phyloP scores from a whole-genome alignment of 2,329 filamentous ascomycete species.

The Gaeumannomyces tritici region DNA sequence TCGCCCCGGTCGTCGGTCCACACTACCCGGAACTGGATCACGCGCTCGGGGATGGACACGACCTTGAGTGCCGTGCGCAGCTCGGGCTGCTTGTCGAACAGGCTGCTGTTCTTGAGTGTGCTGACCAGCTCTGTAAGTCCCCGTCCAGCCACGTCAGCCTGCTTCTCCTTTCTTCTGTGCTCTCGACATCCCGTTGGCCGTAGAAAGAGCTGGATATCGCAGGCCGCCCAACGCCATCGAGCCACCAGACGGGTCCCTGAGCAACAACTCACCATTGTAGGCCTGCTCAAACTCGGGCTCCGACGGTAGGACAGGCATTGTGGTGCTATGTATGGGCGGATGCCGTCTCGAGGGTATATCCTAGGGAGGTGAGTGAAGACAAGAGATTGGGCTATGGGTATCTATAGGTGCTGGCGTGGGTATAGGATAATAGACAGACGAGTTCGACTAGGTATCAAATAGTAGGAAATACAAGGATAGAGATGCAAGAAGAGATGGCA shows the following conservation, averaged over 20 bases:
- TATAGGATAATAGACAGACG: neutral
- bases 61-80: conserved; percentile 86
- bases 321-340: conserved; percentile 11
- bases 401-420: neutral
- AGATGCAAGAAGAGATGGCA: neutral
- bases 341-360: neutral
- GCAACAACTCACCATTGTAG: conserved; percentile 66
- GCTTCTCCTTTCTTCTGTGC: neutral
- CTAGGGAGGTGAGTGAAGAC: neutral
- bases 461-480: neutral
- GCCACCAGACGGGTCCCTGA: too few relatives aligned
- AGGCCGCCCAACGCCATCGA: too few relatives aligned
- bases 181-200: neutral
- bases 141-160: neutral
- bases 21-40: conserved; percentile 94
- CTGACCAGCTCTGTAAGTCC: conserved; percentile 68
- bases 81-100: conserved; percentile 91
- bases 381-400: neutral
- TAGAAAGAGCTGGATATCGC: too few relatives aligned
- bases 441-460: neutral
- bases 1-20: conserved; percentile 93
- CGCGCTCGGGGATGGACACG: conserved; percentile 81
- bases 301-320: conserved; percentile 72
- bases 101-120: conserved; percentile 85
- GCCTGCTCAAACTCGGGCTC: conserved; percentile 99